Percentiles rank a stretch among this genome's conserved stretches.
Evolutionary conservation across 1,284 basidiomycete species (phyloP).

Genomic region (Puccinia coronata): DNA sequence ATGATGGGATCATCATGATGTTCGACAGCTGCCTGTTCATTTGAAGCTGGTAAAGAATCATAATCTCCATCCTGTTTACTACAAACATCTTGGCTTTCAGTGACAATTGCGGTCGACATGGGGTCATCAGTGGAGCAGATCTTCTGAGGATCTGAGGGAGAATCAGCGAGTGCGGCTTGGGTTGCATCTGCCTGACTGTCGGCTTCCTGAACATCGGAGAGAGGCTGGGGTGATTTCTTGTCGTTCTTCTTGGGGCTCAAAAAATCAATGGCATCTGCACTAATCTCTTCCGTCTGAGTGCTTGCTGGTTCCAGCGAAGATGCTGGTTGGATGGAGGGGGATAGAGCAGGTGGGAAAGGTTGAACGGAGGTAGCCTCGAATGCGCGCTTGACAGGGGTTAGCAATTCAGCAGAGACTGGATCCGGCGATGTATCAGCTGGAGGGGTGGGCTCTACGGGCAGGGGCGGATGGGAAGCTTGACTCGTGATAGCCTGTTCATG

Average conservation of each 20-base stretch:
- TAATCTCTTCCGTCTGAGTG: conserved; percentile 21
- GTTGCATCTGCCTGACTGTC: background rate
- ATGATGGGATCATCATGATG: background rate
- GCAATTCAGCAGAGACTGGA: background rate
- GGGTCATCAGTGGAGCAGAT: background rate
- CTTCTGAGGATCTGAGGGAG: background rate
- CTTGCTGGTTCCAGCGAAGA: background rate
- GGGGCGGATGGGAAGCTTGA: background rate
- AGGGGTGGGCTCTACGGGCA: background rate
- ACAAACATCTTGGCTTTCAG: background rate
- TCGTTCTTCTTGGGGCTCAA: conserved; percentile 37
- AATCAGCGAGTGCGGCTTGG: background rate
- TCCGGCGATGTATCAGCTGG: background rate
- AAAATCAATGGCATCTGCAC: conserved; percentile 40
- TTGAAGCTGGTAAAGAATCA: background rate
- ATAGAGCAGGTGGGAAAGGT: conserved; percentile 15
- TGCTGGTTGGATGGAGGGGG: background rate
- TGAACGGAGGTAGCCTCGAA: conserved; percentile 24
- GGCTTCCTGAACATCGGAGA: background rate
- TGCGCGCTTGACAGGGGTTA: conserved; percentile 2
- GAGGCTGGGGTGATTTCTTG: background rate
- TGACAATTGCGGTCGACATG: background rate
- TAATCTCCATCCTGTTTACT: background rate
- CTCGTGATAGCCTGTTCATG: no score
- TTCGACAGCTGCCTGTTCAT: background rate